Base-by-base conservation (phyloP, 495 filamentous ascomycete genomes). In the Tuber calosporum region DNA sequence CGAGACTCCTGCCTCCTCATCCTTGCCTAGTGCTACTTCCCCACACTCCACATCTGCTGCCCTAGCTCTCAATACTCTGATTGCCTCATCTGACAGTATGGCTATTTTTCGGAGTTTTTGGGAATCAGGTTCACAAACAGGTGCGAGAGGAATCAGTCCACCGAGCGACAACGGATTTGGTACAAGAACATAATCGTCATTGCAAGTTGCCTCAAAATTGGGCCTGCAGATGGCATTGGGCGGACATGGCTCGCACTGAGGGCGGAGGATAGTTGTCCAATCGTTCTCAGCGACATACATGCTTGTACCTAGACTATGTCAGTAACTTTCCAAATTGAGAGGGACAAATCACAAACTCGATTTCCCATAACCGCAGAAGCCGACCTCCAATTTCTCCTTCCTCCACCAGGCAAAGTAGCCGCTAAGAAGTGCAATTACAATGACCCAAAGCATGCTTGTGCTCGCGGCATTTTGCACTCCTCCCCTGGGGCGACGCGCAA, bases 71-170 rank as follows among this genome's bases (percentile, higher is more conserved):
- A 99, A 86, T 76, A 95, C 90, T 79, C 96, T 92, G 17, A 98
- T 88, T 4, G 93, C 93, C 79, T 89, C 90, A 82, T 98, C 90
- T 5, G 93, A 93, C 37, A 99, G 93, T 48, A 90, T 88, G 79
- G 93, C 90, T 66, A 97, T 92, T 38, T 90, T 89, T 68, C 93
- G 90, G 30, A 90, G 92, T 80, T 97, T 97, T 81, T 94, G 92
- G 69, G 93, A 92, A 81, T 99, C 96, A 1, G 96, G 90, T 82
- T 97, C 94, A 81, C 95, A 99, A n/a, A 91, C 93, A 19, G 95
- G 94, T 1, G 94, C 88, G 39, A 98, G 84, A 26, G 95, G 95
- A 13, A 97, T 79, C 20, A 95, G 79, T 5, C 95, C 94, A 36
- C 90, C 89, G 0, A 97, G 80, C 0, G 93, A 89, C 19, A 97